Evolutionary conservation across 331 rosid species (phyloP), one percentile per base, ranked within the genome.

Genomic region (Acacia pycnantha): DNA sequence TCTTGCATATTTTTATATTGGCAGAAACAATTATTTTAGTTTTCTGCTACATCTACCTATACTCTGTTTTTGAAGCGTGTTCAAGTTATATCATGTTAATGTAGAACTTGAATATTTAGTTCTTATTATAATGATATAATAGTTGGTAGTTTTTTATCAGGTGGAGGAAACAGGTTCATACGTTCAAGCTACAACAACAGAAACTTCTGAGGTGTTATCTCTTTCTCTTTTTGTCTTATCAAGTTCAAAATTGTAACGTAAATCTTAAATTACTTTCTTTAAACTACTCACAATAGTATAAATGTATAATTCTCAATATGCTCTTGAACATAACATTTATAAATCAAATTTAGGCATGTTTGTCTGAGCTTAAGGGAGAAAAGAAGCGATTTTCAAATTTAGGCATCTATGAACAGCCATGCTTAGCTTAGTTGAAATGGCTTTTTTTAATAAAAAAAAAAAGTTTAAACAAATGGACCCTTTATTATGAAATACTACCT

Each of bases 121-220:
- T 76, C 79, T 15, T 73, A 68, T 51, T n/a, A 74, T 58, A 6
- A 73, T 73, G 56, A 41, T 61, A 80, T 76, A 13, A 77, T 72
- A 26, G 40, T 73, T 43, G 44, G 18, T 80, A 35, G 26, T 83
- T 77, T 76, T 41, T 84, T 87, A n/a, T 22, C 84, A 94, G 95
- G 84, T 88, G 81, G 97, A 90, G 82, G 97, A 94, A 86, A 87
- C 85, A 54, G 89, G 86, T 40, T 82, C 80, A 29, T 87, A 89
- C 73, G 81, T 86, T 67, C 90, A 65, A 82, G 65, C 89, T 81
- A 84, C 92, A 47, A 69, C 81, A 50, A 18, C 79, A 64, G 98
- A 89, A 80, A 75, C 85, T 84, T 64, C 90, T 35, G 95, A 90
- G 90, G 97, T 90, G 77, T 77, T 85, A 70, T 82, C 62, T 77